Evolutionary conservation across 345 rosid genomes (phyloP), one percentile per base, ranked within the genome.

Genomic region (Hypericum androsaemum): DNA sequence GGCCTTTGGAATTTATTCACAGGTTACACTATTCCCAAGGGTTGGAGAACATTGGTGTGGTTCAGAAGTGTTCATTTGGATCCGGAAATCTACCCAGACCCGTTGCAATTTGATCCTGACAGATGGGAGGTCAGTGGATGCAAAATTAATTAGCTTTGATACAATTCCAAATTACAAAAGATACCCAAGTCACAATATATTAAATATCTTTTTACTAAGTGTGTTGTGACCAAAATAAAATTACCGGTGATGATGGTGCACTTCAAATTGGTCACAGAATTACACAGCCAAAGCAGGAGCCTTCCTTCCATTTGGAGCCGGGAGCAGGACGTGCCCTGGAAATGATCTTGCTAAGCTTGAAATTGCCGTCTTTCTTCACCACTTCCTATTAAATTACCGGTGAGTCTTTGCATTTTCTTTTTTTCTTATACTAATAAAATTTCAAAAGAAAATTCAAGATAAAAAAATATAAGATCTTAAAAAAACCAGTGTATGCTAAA

Each of bases 41-140:
- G 80, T 3, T 80, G 83, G 87, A 77, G 73, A 56, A 74, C 78
- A 49, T 40, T 77, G 61, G 63, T 74, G 7, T 75, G 80, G 73
- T 67, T 57, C 47, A 80, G 81, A 46, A 70, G 61, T 37, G 71
- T 75, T 44, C 83, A 77, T 37, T 39, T 63, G 47, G 71, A 77
- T 58, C 63, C 77, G 53, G 74, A 75, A 58, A 47, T 50, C 49
- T 71, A 64, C 46, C 40, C 68, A 1, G 47, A 75, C 39, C 83
- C 83, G 3, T 57, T 56, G 5, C 35, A 60, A 12, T 80, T 73
- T 38, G 39, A 63, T 62, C 77, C 83, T 56, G 62, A 69, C 3
- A 75, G 79, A 71, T 77, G 83, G 83, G 69, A 77, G 46, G 81
- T 62, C 56, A 72, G 76, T 35, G 9, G 11, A 10, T 15, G 13